Evolutionary conservation across 2,329 filamentous ascomycete species (phyloP).

Genomic region (Sporothrix dimorphospora): DNA sequence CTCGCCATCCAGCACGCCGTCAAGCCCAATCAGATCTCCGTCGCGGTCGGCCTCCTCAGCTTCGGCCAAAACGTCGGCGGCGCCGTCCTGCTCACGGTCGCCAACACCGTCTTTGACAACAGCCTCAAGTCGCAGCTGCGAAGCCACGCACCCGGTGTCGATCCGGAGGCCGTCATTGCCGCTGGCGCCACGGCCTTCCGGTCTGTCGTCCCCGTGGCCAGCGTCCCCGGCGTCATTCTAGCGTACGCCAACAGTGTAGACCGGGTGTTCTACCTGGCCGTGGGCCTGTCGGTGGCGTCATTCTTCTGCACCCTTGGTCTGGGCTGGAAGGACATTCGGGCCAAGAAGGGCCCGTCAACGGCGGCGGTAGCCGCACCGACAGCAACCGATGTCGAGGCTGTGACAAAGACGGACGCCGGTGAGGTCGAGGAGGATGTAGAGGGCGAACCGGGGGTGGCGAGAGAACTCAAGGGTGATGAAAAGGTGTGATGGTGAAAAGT

Average conservation of each 20-base stretch:
- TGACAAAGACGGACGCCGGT: not conserved
- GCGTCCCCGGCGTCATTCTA: constrained; percentile 42
- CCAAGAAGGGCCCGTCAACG: not conserved
- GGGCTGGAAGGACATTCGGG: constrained; percentile 6
- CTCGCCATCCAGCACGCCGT: constrained; percentile 38
- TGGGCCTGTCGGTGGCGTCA: constrained; percentile 34
- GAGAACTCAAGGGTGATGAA: not conserved
- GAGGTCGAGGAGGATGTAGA: not conserved
- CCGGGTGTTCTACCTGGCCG: constrained; percentile 46
- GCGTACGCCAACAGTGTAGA: constrained; percentile 45
- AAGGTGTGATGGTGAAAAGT: not conserved
- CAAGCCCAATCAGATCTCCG: constrained; percentile 34
- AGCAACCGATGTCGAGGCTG: not conserved
- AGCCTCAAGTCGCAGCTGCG: not conserved
- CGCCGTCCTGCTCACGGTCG: constrained; percentile 53
- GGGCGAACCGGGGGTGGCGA: not conserved
- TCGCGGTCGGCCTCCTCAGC: constrained; percentile 44
- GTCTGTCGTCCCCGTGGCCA: constrained; percentile 36
- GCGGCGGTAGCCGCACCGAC: not conserved
- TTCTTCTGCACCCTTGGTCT: not conserved
- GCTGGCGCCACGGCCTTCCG: constrained; percentile 35
- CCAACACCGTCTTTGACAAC: constrained; percentile 57
- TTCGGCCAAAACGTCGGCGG: constrained; percentile 57
- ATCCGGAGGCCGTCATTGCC: constrained; percentile 7
- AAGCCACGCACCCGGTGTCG: not conserved